Base-by-base conservation (phyloP, 805 yeast genomes). In the Sugiyamaella chiloensis region DNA sequence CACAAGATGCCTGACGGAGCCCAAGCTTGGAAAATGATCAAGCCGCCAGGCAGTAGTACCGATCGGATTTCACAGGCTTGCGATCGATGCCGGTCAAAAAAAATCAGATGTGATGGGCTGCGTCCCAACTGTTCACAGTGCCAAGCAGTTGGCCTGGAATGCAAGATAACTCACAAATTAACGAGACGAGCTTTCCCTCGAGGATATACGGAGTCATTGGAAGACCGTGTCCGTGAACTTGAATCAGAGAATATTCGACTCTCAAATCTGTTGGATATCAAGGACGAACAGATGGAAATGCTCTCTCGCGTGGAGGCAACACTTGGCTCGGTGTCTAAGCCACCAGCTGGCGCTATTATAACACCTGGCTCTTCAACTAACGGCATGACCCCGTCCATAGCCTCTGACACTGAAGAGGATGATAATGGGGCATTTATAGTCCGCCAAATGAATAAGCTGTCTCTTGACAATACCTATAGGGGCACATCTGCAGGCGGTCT, bases 141-240 rank as follows among this genome's bases (percentile, higher is more conserved):
- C 70, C 81, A 80, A 9, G 75, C 81, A 5, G 93, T 87, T 2
- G 96, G 96, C 2, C 76, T 89, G 49, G 91, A 87, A 53, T 89
- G 97, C 65, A 83, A 83, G 48, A 85, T 87, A n/a, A 81, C 90
- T 14, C 96, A 89, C 61, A 83, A 84, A 56, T 71, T 89, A n/a
- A 78, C 90, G 0, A 74, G 96, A 49, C 72, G 90, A 53, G 91
- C 96, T 0, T 89, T 83, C 59, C 96, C 96, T 0, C 75, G 95
- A 61, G 96, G 96, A 0, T 89, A 89, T 59, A 89, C 96, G 0
- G 96, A 89, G 66, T 82, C 89, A 2, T 65, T 89, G 46, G 97
- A 89, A 62, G 95, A 87, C 60, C 71, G 96, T 43, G 82, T 89
- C n/a, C 72, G 96, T 42, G 93, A 85, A 60, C 71, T 90, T 19